Evolutionary conservation across 257 asterid genomes (phyloP).

Genomic region (Ligustrum vulgare): DNA sequence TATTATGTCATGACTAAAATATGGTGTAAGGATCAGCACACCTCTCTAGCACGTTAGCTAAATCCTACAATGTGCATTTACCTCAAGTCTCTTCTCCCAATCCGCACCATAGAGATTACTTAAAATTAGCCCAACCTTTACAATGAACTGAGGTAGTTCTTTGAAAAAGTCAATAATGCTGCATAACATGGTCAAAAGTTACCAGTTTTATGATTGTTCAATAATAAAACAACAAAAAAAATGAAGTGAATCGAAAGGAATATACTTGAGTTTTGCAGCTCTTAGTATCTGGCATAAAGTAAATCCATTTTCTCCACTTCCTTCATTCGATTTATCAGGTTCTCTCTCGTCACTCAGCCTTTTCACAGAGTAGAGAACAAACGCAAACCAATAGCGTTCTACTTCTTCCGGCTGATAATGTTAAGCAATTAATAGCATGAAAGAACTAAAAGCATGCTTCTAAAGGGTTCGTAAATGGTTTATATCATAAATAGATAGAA

Average conservation of each 20-base stretch:
- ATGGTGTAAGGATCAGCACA: constrained; percentile 3
- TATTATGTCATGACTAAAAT: not conserved
- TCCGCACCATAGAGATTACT: constrained; percentile 63
- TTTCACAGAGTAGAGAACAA: constrained; percentile 64
- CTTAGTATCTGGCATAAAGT: constrained; percentile 69
- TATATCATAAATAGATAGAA: no score
- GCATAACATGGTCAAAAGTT: constrained; percentile 27
- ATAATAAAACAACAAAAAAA: not conserved
- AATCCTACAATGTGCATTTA: constrained; percentile 31
- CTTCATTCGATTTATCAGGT: constrained; percentile 27
- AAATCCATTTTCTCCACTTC: constrained; percentile 47
- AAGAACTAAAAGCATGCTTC: constrained; percentile 15
- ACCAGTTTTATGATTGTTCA: constrained; percentile 8
- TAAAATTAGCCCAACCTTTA: constrained; percentile 77
- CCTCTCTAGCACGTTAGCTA: constrained; percentile 18
- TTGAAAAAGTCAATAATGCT: constrained; percentile 79
- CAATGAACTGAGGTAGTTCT: constrained; percentile 75
- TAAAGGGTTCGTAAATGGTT: no score
- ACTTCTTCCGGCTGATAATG: constrained; percentile 73
- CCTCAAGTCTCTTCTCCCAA: constrained; percentile 96
- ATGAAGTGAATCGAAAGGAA: constrained; percentile 12
- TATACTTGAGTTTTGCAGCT: constrained; percentile 75
- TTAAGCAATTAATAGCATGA: constrained; percentile 13
- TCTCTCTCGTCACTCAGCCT: constrained; percentile 46
- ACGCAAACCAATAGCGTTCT: constrained; percentile 88